These are phyloP conservation scores for Rosa hybrid DNA, from an alignment of 331 rosid species.

Conservation along the genomic window DNA sequence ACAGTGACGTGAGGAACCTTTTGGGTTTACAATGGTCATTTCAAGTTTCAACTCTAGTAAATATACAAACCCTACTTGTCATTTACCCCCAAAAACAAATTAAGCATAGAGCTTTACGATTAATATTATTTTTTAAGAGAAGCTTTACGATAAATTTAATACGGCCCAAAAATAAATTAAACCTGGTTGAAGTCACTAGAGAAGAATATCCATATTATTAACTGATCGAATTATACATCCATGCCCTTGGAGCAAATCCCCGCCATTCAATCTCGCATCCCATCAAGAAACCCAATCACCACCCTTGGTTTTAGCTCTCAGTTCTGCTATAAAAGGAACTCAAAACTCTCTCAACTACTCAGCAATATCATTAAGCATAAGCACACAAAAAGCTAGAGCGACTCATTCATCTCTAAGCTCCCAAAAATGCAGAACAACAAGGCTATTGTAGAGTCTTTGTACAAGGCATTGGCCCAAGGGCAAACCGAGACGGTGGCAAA, in stretches of 20 bases:
- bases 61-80: slow-evolving; percentile 21
- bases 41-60: not conserved
- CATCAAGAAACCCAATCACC: slow-evolving; percentile 23
- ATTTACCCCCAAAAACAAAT: slow-evolving; percentile 31
- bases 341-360: too few species aligned
- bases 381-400: not conserved
- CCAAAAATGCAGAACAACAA: slow-evolving; percentile 54
- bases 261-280: slow-evolving; percentile 30
- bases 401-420: slow-evolving; percentile 3
- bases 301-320: slow-evolving; percentile 21
- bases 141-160: not conserved
- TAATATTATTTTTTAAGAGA: not conserved
- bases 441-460: slow-evolving; percentile 49
- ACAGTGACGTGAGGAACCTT: slow-evolving; percentile 7
- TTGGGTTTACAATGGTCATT: slow-evolving; percentile 12
- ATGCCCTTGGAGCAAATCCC: slow-evolving; percentile 19
- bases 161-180: not conserved
- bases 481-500: slow-evolving; percentile 38
- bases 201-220: not conserved
- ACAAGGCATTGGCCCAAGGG: slow-evolving; percentile 59
- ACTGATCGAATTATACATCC: not conserved
- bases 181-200: not conserved
- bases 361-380: not conserved
- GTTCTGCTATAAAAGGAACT: slow-evolving; percentile 15
- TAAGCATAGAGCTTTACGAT: slow-evolving; percentile 1